Evolutionary conservation across 257 asterid species (phyloP), one percentile per base, ranked within the genome.

Genomic region (Capsicum pubescens): DNA sequence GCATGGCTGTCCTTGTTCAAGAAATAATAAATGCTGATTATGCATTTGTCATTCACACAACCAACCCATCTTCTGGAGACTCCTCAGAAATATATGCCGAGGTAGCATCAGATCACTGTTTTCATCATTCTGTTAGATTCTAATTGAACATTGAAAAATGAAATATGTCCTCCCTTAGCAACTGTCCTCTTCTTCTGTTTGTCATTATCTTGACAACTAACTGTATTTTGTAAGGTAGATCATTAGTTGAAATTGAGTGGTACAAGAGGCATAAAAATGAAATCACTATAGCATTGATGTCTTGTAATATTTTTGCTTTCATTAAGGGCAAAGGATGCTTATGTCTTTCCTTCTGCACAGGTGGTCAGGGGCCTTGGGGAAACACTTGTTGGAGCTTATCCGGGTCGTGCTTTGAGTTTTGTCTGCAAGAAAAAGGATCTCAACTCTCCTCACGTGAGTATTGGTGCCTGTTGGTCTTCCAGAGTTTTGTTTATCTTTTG

Each of bases 1-100:
- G 97, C 91, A 97, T 97, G 99, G 99, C 99, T 85, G 98, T 97
- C 87, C 99, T 97, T 82, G 97, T 97, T 88, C 99, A 97, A 89
- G 98, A 97, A 92, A 92, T 97, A 84, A 84, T 97, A 87, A 97
- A 91, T 86, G 99, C 99, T 85, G 99, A 97, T 89, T 97, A 97
- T 85, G 99, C 99, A 86, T 97, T 95, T 88, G 99, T 97, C 86
- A 95, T 97, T 89, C 99, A 97, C 89, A 97, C 98, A 84, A 97
- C 97, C 39, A 97, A 97, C 85, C 99, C 99, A 56, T 97, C 98
- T 82, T 92, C 98, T 12, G 98, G 93, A 85, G 97, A 97, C 87
- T 87, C 95, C 19, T 90, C 99, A 42, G 99, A 97, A 90, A 93
- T 97, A 86, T 97, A 97, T 86, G 92, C 98, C 1, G 99, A 97